phyloP scores from a whole-genome alignment of 805 yeast genomes.

The Ogataea populi-albae region DNA sequence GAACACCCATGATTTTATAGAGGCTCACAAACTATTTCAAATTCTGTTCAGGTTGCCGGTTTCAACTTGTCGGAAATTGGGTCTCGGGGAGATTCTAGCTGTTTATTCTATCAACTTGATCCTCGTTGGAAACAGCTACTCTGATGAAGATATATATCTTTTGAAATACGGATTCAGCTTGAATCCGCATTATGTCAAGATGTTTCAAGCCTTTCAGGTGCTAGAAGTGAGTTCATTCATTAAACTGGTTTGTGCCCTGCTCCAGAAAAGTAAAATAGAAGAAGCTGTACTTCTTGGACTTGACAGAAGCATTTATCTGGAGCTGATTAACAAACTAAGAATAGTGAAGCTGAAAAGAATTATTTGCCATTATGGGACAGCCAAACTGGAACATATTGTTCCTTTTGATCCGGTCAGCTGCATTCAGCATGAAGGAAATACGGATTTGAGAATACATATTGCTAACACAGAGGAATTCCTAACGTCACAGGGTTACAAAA shows the following conservation, averaged over 20 bases:
- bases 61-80: not conserved
- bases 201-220: slow-evolving; percentile 16
- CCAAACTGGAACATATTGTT: slow-evolving; percentile 4
- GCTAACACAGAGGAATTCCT: slow-evolving; percentile 10
- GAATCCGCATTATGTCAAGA: slow-evolving; percentile 6
- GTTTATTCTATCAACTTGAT: slow-evolving; percentile 19
- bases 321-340: slow-evolving; percentile 12
- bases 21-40: slow-evolving; percentile 20
- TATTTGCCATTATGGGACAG: slow-evolving; percentile 4
- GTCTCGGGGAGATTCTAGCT: slow-evolving; percentile 10
- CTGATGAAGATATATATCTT: slow-evolving; percentile 4
- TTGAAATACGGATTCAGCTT: slow-evolving; percentile 11
- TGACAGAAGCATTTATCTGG: slow-evolving; percentile 7
- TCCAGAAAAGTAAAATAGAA: not conserved
- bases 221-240: slow-evolving; percentile 12
- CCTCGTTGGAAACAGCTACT: slow-evolving; percentile 8
- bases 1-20: slow-evolving; percentile 11
- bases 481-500: slow-evolving; percentile 7
- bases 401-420: slow-evolving; percentile 8
- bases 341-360: slow-evolving; percentile 7
- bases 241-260: slow-evolving; percentile 8
- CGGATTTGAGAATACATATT: slow-evolving; percentile 5
- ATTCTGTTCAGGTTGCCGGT: slow-evolving; percentile 19
- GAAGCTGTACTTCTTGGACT: slow-evolving; percentile 3
- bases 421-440: not conserved